Conservation (phyloP, 2,329 filamentous ascomycete genomes). For the Zymoseptoria ardabiliae region DNA sequence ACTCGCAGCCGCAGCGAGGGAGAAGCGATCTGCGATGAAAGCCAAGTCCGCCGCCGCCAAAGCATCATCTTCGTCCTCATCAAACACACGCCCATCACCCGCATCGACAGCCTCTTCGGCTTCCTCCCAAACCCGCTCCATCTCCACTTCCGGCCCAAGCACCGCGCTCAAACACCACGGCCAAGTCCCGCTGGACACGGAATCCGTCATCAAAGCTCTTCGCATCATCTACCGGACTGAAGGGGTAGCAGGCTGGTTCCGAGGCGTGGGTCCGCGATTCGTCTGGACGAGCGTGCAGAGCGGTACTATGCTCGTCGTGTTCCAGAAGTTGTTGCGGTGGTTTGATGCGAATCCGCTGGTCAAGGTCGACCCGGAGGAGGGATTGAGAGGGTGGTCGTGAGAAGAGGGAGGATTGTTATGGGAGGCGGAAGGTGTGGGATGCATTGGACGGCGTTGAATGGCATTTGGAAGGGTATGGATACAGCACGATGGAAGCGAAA, state of each 20-base stretch:
- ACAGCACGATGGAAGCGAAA: neutral
- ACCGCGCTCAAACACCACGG: constrained; percentile 75
- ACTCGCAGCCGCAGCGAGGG: constrained; percentile 27
- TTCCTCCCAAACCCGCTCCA: constrained; percentile 37
- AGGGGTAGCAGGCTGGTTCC: constrained; percentile 83
- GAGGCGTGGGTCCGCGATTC: constrained; percentile 82
- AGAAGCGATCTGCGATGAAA: constrained; percentile 13
- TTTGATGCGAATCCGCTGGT: constrained; percentile 53
- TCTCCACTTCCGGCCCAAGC: constrained; percentile 84
- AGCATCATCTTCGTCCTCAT: neutral
- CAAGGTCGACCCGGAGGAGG: constrained; percentile 17
- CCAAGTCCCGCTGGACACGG: constrained; percentile 75
- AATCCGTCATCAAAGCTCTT: constrained; percentile 77
- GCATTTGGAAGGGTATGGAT: neutral
- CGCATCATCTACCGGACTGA: constrained; percentile 85
- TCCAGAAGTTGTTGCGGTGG: constrained; percentile 76
- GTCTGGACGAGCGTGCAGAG: constrained; percentile 98
- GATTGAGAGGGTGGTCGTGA: constrained; percentile 13
- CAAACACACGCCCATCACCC: constrained; percentile 10
- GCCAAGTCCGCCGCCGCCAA: neutral
- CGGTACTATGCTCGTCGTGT: constrained; percentile 91
- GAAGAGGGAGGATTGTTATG: neutral
- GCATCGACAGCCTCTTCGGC: constrained; percentile 3
- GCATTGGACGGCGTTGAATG: neutral
- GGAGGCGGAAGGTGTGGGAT: neutral